Conservation (phyloP, 192 early-diverging fungal species). For the Gryganskiella cystojenkinii region DNA sequence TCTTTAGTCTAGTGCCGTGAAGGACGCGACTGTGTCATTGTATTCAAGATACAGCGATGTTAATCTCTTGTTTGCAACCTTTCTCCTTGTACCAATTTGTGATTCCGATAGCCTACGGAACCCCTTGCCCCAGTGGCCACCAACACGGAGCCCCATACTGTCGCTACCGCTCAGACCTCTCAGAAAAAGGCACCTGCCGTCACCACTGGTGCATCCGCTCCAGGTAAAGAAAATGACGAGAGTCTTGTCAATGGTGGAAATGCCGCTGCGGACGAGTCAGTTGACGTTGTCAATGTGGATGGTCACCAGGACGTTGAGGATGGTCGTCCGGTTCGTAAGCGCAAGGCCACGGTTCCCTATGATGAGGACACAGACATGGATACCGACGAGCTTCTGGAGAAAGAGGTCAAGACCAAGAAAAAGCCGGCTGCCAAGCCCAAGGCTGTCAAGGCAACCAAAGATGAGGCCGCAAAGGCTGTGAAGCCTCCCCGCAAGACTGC, state of each 20-base stretch:
- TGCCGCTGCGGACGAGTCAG: conserved; percentile 13
- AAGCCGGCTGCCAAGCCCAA: conserved; percentile 26
- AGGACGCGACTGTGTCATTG: not conserved
- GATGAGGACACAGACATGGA: conserved; percentile 52
- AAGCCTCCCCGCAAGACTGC: conserved; percentile 27
- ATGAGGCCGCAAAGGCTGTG: conserved; percentile 6
- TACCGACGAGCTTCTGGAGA: conserved; percentile 46
- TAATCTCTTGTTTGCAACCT: not conserved
- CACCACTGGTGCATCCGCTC: not conserved
- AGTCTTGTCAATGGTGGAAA: conserved; percentile 12
- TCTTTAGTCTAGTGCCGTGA: not conserved
- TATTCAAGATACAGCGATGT: not conserved
- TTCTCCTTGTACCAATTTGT: conserved; percentile 1
- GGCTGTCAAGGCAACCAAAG: conserved; percentile 1
- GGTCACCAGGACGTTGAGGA: conserved; percentile 21
- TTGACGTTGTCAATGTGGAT: conserved; percentile 39
- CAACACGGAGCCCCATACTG: conserved; percentile 13
- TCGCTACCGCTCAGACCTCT: conserved; percentile 1
- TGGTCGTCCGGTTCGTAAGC: conserved; percentile 42
- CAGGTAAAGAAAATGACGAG: conserved; percentile 42
- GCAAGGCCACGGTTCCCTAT: conserved; percentile 39
- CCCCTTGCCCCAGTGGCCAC: conserved; percentile 29
- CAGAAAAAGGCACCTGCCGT: conserved; percentile 16
- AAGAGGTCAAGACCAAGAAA: conserved; percentile 46
- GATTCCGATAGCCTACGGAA: conserved; percentile 24